Evolutionary conservation across 2,329 filamentous ascomycete species (phyloP).

Genomic region (Rachicladosporium sp.): DNA sequence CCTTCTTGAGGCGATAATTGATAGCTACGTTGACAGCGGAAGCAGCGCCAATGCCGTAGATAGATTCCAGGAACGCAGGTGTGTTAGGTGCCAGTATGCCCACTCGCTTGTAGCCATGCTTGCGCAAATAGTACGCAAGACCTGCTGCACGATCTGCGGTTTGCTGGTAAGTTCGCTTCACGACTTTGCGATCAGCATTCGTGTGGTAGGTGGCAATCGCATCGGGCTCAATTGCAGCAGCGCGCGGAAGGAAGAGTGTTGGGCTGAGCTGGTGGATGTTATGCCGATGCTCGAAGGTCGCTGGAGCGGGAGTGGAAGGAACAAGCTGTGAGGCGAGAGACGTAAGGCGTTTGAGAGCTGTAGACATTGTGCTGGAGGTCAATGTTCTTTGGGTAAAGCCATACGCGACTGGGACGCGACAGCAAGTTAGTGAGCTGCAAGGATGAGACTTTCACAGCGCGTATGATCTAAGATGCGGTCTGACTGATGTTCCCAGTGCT

Average conservation of each 20-base stretch:
- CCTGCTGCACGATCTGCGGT: conserved; percentile 78
- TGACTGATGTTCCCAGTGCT: no score
- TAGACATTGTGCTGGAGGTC: conserved; percentile 41
- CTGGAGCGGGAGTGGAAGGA: conserved; percentile 17
- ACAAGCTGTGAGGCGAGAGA: conserved; percentile 37
- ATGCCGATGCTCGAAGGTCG: conserved; percentile 29
- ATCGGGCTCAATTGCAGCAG: conserved; percentile 80
- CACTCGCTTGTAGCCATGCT: conserved; percentile 60
- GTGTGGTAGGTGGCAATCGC: conserved; percentile 69
- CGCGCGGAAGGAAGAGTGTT: conserved; percentile 74
- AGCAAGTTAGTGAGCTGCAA: no score
- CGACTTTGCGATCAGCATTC: conserved; percentile 60
- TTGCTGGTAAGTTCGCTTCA: conserved; percentile 68
- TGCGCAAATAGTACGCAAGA: conserved; percentile 77
- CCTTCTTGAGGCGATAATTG: conserved; percentile 64
- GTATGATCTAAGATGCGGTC: no score
- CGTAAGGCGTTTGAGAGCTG: conserved; percentile 47
- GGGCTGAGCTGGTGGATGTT: conserved; percentile 73
- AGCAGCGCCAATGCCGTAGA: conserved; percentile 76
- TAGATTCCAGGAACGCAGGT: conserved; percentile 80
- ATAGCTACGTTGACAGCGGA: conserved; percentile 60
- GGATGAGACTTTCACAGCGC: no score
- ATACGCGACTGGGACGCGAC: no score
- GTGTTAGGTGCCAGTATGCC: conserved; percentile 88
- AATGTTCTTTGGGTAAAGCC: no score